Percentiles rank a stretch among this genome's conserved stretches.
phyloP scores from a whole-genome alignment of 2,329 filamentous ascomycete genomes.

The Aspergillus alliaceus region DNA sequence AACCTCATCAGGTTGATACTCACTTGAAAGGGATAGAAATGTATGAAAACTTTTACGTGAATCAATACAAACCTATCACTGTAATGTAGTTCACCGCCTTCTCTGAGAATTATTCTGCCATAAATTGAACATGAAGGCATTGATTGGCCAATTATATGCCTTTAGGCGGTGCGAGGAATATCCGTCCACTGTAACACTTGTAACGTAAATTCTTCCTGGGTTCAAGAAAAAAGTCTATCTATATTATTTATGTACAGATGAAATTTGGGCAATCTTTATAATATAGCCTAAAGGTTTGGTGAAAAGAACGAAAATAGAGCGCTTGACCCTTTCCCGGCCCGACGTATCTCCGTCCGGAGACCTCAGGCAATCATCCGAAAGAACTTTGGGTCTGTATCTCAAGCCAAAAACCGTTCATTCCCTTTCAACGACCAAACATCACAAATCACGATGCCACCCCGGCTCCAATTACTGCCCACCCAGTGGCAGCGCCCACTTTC shows the following conservation, averaged over 20 bases:
- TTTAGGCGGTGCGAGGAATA: too few relatives aligned
- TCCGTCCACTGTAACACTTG: not conserved
- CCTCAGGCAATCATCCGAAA: constrained; percentile 11
- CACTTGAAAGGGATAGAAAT: not conserved
- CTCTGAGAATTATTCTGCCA: not conserved
- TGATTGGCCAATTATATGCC: not conserved
- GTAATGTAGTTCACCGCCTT: not conserved
- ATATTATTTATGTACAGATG: too few relatives aligned
- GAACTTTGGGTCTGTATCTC: constrained; percentile 20
- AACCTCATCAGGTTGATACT: not conserved
- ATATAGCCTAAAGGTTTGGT: too few relatives aligned
- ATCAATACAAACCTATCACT: not conserved
- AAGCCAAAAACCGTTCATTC: not conserved
- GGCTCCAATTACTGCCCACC: constrained; percentile 30
- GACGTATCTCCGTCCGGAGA: constrained; percentile 22
- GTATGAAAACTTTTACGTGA: not conserved
- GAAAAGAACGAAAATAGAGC: too few relatives aligned
- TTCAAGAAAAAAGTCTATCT: too few relatives aligned
- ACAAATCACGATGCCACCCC: constrained; percentile 28
- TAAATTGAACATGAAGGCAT: too few relatives aligned
- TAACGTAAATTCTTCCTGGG: too few relatives aligned
- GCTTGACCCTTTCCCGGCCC: too few relatives aligned
- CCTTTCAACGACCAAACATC: not conserved
- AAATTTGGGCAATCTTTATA: too few relatives aligned
- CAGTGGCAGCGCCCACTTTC: constrained; percentile 27